Evolutionary conservation across 768 basidiomycete species (phyloP).

Genomic region (Calocera cornea): DNA sequence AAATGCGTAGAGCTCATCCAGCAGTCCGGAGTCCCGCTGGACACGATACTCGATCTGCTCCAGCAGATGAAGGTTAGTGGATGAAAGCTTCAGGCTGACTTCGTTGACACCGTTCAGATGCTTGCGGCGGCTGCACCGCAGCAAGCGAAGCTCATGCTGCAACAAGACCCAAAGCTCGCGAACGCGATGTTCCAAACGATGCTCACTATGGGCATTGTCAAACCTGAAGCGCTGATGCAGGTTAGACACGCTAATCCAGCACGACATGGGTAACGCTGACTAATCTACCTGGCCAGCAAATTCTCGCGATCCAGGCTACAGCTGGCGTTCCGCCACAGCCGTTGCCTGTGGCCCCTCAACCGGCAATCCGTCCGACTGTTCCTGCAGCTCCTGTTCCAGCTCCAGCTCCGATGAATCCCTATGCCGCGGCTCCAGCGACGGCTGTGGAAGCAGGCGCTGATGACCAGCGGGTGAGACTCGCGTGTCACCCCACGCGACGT

Average conservation of each 20-base stretch:
- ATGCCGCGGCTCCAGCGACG: neutral
- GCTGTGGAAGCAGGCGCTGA: neutral
- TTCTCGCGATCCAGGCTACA: neutral
- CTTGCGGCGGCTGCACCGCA: neutral
- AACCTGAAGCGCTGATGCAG: constrained; percentile 2
- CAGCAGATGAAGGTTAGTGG: neutral
- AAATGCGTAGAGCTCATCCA: neutral
- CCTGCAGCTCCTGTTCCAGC: no score
- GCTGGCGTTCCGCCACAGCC: neutral
- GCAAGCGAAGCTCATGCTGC: constrained; percentile 1
- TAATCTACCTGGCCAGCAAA: neutral
- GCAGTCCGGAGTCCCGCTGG: neutral
- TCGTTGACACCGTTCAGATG: neutral
- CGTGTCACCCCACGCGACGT: neutral
- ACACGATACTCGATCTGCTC: neutral
- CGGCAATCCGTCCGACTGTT: no score
- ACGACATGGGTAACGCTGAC: neutral
- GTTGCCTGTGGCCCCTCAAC: no score
- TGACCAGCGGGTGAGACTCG: neutral
- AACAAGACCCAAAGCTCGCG: neutral
- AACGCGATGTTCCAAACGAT: neutral
- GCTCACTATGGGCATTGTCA: neutral
- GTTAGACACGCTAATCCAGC: neutral
- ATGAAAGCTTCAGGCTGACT: neutral
- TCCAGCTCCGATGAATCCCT: no score